These are phyloP conservation scores for Phascolomyces articulosus DNA, from an alignment of 371 early-diverging fungal genomes.

Conservation along the genomic window DNA sequence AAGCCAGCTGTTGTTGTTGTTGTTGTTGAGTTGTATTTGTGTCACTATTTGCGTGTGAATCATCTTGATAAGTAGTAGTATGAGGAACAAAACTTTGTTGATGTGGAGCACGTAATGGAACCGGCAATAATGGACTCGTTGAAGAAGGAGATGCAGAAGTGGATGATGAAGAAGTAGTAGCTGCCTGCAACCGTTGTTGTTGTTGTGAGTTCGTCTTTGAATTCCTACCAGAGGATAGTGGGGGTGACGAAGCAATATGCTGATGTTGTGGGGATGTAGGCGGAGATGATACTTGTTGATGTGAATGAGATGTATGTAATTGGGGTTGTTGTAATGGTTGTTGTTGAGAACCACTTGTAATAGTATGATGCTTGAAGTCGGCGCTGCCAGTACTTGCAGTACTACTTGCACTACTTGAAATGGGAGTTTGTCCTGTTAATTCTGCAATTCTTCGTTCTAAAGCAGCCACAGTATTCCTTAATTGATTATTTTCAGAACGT, in stretches of 20 bases:
- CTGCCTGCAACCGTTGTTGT: constrained; percentile 3
- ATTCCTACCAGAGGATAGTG: neutral
- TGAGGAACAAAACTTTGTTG: constrained; percentile 6
- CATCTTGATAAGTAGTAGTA: neutral
- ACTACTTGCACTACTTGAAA: constrained; percentile 1
- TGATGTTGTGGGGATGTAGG: constrained; percentile 9
- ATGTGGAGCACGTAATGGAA: constrained; percentile 8
- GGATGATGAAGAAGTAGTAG: neutral
- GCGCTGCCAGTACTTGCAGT: constrained; percentile 9
- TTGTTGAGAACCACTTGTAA: too few species aligned
- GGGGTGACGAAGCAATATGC: constrained; percentile 10
- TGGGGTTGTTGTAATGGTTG: too few species aligned
- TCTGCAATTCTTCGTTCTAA: constrained; percentile 18
- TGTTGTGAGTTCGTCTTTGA: neutral
- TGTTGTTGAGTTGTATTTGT: neutral
- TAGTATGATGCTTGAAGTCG: neutral
- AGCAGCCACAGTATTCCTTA: constrained; percentile 21
- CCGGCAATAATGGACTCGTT: constrained; percentile 10
- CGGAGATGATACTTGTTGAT: neutral
- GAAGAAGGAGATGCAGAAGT: neutral
- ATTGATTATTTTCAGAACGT: constrained; percentile 39
- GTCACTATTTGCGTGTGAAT: constrained; percentile 6
- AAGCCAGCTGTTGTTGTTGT: neutral
- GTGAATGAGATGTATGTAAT: neutral
- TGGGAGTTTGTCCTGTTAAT: constrained; percentile 15